These are phyloP conservation scores for Apiospora kogelbergensis DNA, from an alignment of 2,329 filamentous ascomycete genomes.

Conservation along the genomic window DNA sequence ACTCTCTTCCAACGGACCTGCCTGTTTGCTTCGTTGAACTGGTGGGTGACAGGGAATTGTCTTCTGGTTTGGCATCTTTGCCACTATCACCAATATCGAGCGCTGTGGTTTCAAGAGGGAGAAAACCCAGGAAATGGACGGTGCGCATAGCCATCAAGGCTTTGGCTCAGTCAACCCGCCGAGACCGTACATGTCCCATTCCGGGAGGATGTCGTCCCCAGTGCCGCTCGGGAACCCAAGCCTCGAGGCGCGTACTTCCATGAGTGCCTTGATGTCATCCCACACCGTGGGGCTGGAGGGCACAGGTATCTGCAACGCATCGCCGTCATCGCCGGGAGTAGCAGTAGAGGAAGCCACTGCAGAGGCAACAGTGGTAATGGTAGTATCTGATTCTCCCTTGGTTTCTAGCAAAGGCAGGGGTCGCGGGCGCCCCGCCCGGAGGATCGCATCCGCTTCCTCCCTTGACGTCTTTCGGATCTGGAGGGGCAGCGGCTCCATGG, in stretches of 20 bases:
- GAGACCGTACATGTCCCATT: slow-evolving; percentile 49
- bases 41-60: background rate
- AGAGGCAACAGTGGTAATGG: background rate
- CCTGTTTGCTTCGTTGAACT: background rate
- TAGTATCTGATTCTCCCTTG: background rate
- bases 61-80: background rate
- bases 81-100: background rate
- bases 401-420: background rate
- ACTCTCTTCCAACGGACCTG: background rate
- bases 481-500: slow-evolving; percentile 17
- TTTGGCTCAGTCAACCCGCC: slow-evolving; percentile 41
- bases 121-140: background rate
- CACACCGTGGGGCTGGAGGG: background rate
- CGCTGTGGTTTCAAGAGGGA: background rate
- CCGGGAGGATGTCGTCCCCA: slow-evolving; percentile 20
- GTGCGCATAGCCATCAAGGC: background rate
- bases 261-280: slow-evolving; percentile 15
- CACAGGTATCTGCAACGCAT: background rate
- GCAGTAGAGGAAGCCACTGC: too few relatives aligned
- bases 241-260: slow-evolving; percentile 10
- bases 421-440: background rate
- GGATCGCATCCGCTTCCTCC: slow-evolving; percentile 2
- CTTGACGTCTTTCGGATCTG: slow-evolving; percentile 18
- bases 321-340: background rate
- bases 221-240: background rate